Evolutionary conservation across 1,284 basidiomycete species (phyloP).

Genomic region (Microbotryum intermedium): DNA sequence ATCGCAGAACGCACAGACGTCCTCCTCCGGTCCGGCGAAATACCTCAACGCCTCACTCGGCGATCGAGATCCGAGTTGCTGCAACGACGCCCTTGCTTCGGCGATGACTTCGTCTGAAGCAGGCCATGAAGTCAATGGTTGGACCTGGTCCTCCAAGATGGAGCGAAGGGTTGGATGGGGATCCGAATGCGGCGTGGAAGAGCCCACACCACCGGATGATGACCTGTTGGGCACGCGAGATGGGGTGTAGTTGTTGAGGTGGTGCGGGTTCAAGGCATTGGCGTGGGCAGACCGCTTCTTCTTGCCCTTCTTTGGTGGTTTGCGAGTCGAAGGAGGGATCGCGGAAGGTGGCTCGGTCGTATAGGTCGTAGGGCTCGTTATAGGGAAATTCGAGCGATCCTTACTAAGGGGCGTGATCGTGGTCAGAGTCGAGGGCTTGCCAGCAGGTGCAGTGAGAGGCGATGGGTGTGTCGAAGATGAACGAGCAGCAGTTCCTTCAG

Average conservation of each 20-base stretch:
- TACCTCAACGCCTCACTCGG: conserved; percentile 2
- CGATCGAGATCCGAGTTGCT: too few relatives aligned
- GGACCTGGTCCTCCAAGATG: background rate
- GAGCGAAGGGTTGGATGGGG: background rate
- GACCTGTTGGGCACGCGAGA: conserved; percentile 29
- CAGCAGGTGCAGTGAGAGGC: background rate
- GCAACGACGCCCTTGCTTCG: conserved; percentile 12
- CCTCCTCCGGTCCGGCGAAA: conserved; percentile 33
- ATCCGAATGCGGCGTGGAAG: background rate
- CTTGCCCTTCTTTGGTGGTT: conserved; percentile 32
- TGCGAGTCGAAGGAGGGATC: background rate
- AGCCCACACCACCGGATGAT: background rate
- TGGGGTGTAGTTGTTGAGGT: conserved; percentile 37
- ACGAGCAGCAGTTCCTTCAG: background rate
- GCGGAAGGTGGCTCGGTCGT: background rate
- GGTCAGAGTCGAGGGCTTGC: background rate
- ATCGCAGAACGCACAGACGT: conserved; percentile 41
- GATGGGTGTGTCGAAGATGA: conserved; percentile 5
- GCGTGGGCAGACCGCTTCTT: conserved; percentile 37
- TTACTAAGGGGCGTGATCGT: background rate
- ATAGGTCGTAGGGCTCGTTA: background rate
- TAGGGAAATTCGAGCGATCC: background rate
- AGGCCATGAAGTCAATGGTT: conserved; percentile 21
- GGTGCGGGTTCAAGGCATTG: conserved; percentile 38
- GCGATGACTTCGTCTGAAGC: conserved; percentile 23